phyloP scores from a whole-genome alignment of 108 stramenopile genomes.

The Cyclotella choctawhatcheeana region DNA sequence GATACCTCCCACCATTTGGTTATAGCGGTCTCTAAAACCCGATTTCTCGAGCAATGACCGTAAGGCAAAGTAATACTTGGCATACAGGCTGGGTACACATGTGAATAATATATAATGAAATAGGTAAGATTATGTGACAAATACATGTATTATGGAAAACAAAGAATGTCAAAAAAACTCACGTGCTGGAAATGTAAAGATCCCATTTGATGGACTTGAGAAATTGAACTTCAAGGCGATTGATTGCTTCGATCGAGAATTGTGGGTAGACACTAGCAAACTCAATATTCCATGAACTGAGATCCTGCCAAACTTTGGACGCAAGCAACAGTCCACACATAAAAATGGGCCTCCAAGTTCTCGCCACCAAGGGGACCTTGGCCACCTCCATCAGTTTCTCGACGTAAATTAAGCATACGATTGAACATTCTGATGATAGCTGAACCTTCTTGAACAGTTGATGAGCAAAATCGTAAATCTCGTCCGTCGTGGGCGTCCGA shows the following conservation, averaged over 20 bases:
- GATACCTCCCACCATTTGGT: conserved; percentile 76
- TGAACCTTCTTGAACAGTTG: conserved; percentile 93
- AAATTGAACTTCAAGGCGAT: conserved; percentile 88
- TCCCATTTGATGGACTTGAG: conserved; percentile 94
- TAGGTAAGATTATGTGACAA: background rate
- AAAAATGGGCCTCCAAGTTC: conserved; percentile 97
- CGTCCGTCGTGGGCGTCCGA: conserved; percentile 76
- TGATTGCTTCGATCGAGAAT: conserved; percentile 92
- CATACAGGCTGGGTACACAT: conserved; percentile 73
- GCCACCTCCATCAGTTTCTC: conserved; percentile 95
- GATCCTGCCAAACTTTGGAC: conserved; percentile 99
- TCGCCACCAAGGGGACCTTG: conserved; percentile 90
- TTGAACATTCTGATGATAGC: conserved; percentile 95
- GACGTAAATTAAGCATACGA: conserved; percentile 98
- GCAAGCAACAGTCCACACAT: conserved; percentile 96
- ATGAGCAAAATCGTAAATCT: conserved; percentile 91
- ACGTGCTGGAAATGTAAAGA: conserved; percentile 93
- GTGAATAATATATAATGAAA: background rate
- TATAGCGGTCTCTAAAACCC: conserved; percentile 79
- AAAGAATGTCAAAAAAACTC: conserved; percentile 18
- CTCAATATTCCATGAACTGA: conserved; percentile 97
- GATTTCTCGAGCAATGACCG: conserved; percentile 89
- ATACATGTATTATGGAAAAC: too few relatives aligned
- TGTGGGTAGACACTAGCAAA: conserved; percentile 96
- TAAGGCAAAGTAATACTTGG: conserved; percentile 99